Conservation (phyloP, 2,329 filamentous ascomycete genomes). For the Claviceps humidiphila region DNA sequence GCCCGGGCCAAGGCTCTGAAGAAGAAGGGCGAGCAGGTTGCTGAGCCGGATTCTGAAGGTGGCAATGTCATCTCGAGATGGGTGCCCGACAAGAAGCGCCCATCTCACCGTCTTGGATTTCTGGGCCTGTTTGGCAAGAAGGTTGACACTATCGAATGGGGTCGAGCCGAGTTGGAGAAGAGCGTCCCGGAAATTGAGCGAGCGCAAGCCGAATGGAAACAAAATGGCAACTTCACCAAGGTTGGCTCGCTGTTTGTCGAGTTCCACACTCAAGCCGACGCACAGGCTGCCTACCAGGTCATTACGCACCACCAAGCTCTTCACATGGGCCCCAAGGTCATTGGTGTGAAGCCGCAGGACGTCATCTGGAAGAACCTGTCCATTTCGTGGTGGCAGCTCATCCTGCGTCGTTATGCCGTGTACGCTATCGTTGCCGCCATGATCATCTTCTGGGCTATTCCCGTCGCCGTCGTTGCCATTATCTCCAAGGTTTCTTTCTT, state of each 20-base stretch:
- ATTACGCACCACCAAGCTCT: constrained; percentile 69
- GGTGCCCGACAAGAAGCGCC: constrained; percentile 54
- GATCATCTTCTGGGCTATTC: constrained; percentile 75
- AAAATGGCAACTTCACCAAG: constrained; percentile 46
- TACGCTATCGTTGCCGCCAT: constrained; percentile 54
- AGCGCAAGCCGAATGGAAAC: constrained; percentile 47
- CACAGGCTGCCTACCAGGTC: constrained; percentile 74
- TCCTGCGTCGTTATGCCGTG: constrained; percentile 53
- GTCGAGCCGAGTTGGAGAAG: constrained; percentile 42
- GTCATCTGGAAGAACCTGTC: constrained; percentile 74
- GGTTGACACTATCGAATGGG: constrained; percentile 83
- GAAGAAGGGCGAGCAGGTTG: constrained; percentile 17
- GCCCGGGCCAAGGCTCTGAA: constrained; percentile 21
- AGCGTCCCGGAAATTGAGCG: constrained; percentile 53
- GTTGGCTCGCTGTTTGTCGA: constrained; percentile 82
- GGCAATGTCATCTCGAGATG: constrained; percentile 52
- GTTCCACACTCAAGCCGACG: constrained; percentile 68
- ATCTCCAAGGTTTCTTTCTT: constrained; percentile 75
- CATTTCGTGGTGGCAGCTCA: constrained; percentile 57
- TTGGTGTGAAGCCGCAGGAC: constrained; percentile 67
- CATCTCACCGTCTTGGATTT: constrained; percentile 51
- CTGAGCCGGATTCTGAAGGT: constrained; percentile 49
- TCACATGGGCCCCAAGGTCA: constrained; percentile 74
- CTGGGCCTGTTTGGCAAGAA: constrained; percentile 49
- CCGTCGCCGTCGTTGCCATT: constrained; percentile 65